Evolutionary conservation across 1,284 basidiomycete species (phyloP), one percentile per base, ranked within the genome.

Genomic region (Hemileia vastatrix): DNA sequence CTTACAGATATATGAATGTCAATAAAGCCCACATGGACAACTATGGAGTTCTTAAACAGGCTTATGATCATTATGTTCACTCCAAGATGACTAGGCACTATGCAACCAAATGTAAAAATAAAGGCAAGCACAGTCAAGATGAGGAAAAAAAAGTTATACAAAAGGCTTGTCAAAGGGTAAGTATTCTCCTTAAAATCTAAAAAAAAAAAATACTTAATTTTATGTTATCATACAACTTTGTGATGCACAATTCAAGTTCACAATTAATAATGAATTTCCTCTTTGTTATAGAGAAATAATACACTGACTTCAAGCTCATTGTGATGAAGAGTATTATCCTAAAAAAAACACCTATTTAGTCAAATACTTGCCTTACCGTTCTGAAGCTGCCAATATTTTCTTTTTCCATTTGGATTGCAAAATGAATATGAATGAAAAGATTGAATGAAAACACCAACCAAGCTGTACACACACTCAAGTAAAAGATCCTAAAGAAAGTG

Each of bases 1-100:
- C 48, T 21, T 58, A 58, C 47, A 32, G 27, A 2, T 58, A 51
- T 19, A 58, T 51, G 57, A 50, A 49, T 9, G 31, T 40, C 48
- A 51, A 40, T 9, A 1, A 3, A 23, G 23, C 2, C 18, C 47
- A 36, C 15, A 32, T 23, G 8, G 21, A 51, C n/a, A n/a, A n/a
- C n/a, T n/a, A n/a, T n/a, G n/a, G n/a, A n/a, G n/a, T n/a, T n/a
- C n/a, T n/a, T n/a, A n/a, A n/a, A n/a, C n/a, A n/a, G n/a, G n/a
- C n/a, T n/a, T n/a, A n/a, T n/a, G n/a, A n/a, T n/a, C n/a, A n/a
- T n/a, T n/a, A n/a, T n/a, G n/a, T n/a, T n/a, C n/a, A n/a, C n/a
- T n/a, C n/a, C n/a, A n/a, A n/a, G n/a, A n/a, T n/a, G n/a, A n/a
- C n/a, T n/a, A n/a, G n/a, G n/a, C n/a, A n/a, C n/a, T n/a, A n/a